A percentile compares a stretch with the other conserved stretches of the same genome.
Conservation (phyloP, 129 eudicot genomes). For the Centrapalus pauciflorus region DNA sequence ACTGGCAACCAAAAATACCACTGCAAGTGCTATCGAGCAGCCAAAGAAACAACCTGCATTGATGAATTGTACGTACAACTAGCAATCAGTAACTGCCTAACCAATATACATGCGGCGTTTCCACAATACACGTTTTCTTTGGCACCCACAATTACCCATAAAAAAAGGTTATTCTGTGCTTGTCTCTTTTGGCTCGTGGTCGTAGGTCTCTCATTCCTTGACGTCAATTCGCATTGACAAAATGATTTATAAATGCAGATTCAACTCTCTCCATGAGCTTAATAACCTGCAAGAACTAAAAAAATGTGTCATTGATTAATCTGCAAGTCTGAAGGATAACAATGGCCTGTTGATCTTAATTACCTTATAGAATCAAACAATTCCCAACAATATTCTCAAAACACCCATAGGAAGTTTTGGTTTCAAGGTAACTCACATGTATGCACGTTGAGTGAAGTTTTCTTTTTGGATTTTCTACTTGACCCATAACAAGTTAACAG, state of each 20-base stretch:
- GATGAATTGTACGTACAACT: not conserved
- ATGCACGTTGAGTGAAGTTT: too few relatives aligned
- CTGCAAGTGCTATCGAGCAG: constrained; percentile 58
- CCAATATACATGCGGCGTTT: too few relatives aligned
- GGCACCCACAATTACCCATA: constrained; percentile 30
- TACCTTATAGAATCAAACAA: too few relatives aligned
- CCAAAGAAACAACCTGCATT: constrained; percentile 59
- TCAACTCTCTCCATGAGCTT: constrained; percentile 57
- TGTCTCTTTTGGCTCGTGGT: constrained; percentile 46
- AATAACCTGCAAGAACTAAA: constrained; percentile 27
- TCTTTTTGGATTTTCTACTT: too few relatives aligned
- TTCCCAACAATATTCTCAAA: too few relatives aligned
- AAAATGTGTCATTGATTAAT: not conserved
- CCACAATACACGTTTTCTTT: not conserved
- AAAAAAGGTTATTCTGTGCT: constrained; percentile 48
- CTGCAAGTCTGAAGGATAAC: not conserved
- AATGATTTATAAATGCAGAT: constrained; percentile 49
- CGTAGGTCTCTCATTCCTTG: constrained; percentile 51
- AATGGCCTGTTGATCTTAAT: not conserved
- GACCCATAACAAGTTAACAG: too few relatives aligned
- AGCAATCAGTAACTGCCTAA: too few relatives aligned
- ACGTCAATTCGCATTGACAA: constrained; percentile 50
- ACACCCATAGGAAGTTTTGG: too few relatives aligned
- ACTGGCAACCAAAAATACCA: too few relatives aligned
- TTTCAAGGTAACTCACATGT: too few relatives aligned